Conservation (phyloP, 1,284 basidiomycete genomes). For the Trametes polyzona region DNA sequence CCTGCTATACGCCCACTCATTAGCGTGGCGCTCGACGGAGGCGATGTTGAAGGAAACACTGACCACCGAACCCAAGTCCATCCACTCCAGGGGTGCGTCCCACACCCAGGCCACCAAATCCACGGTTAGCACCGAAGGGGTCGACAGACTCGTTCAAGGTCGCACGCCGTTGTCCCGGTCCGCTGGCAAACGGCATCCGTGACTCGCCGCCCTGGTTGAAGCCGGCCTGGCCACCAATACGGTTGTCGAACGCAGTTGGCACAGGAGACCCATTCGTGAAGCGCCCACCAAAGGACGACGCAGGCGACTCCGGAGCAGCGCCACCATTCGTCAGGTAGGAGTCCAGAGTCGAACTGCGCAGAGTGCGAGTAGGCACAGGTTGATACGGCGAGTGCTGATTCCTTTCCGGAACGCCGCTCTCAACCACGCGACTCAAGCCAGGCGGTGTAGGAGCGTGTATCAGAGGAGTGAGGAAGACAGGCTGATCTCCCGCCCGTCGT, state of each 20-base stretch:
- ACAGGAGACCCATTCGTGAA: slow-evolving; percentile 73
- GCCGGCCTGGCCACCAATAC: slow-evolving; percentile 44
- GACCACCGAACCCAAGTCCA: slow-evolving; percentile 17
- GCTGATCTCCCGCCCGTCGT: slow-evolving; percentile 52
- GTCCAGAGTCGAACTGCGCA: slow-evolving; percentile 64
- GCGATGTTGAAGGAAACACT: neutral
- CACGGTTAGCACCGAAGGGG: slow-evolving; percentile 14
- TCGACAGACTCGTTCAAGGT: slow-evolving; percentile 30
- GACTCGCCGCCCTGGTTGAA: slow-evolving; percentile 39
- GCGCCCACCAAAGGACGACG: slow-evolving; percentile 68
- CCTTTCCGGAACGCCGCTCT: slow-evolving; percentile 37
- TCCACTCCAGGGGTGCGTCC: slow-evolving; percentile 19
- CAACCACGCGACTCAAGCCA: slow-evolving; percentile 52
- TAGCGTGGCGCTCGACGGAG: neutral
- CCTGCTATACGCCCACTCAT: neutral
- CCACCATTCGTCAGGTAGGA: slow-evolving; percentile 56
- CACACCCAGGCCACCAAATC: slow-evolving; percentile 1
- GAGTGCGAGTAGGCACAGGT: slow-evolving; percentile 60
- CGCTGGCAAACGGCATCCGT: slow-evolving; percentile 28
- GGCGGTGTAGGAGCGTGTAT: slow-evolving; percentile 50
- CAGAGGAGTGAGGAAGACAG: slow-evolving; percentile 66
- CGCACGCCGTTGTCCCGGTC: slow-evolving; percentile 24
- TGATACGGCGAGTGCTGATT: slow-evolving; percentile 60
- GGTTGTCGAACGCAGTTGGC: slow-evolving; percentile 56
- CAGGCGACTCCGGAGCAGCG: slow-evolving; percentile 64